Percentiles rank a stretch among this genome's conserved stretches.
phyloP scores from a whole-genome alignment of 1,284 basidiomycete genomes.

The Fistulinella cinereoalba region DNA sequence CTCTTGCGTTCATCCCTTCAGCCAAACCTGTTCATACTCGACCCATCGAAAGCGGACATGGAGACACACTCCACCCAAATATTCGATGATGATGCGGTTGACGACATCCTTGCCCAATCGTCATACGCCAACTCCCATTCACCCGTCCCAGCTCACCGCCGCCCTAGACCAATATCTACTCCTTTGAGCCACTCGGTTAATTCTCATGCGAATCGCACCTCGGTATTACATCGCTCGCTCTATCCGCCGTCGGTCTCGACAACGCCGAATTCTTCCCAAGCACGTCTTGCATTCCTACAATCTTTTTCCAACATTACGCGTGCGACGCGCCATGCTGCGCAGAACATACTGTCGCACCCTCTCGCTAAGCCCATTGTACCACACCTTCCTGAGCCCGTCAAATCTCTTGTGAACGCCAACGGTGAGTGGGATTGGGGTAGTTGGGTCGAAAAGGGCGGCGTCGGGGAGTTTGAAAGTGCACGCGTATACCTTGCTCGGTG shows the following conservation, averaged over 20 bases:
- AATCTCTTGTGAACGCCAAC: conserved; percentile 79
- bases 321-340: conserved; percentile 84
- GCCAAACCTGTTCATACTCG: conserved; percentile 83
- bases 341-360: conserved; percentile 90
- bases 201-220: conserved; percentile 66
- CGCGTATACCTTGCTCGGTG: conserved; percentile 95
- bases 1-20: conserved; percentile 78
- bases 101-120: conserved; percentile 76
- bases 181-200: conserved; percentile 39
- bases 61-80: conserved; percentile 84
- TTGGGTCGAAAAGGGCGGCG: conserved; percentile 83
- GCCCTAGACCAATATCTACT: conserved; percentile 62
- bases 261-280: conserved; percentile 55
- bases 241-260: conserved; percentile 48
- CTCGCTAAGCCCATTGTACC: conserved; percentile 92
- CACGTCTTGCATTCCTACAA: conserved; percentile 74
- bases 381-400: conserved; percentile 88
- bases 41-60: conserved; percentile 87
- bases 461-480: conserved; percentile 93
- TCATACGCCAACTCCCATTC: conserved; percentile 75
- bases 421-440: conserved; percentile 85
- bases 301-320: conserved; percentile 88
- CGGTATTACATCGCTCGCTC: conserved; percentile 74
- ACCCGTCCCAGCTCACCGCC: conserved; percentile 77
- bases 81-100: conserved; percentile 79